These are phyloP conservation scores for Cymbopogon citratus DNA, from an alignment of 176 grass and related monocot species.

Conservation along the genomic window DNA sequence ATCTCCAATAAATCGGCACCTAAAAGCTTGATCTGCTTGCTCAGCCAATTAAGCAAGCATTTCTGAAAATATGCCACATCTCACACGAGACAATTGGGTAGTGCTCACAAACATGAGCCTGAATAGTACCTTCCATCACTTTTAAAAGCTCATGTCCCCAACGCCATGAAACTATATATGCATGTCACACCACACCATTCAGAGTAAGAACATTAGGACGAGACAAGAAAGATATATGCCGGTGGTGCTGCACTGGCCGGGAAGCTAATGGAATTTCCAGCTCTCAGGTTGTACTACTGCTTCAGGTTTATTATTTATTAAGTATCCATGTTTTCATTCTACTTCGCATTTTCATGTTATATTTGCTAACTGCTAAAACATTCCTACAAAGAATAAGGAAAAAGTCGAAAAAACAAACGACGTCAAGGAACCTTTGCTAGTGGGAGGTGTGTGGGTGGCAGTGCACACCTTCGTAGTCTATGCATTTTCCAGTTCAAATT, in stretches of 20 bases:
- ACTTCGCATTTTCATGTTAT: neutral
- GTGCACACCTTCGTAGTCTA: neutral
- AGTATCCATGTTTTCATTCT: neutral
- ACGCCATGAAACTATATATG: neutral
- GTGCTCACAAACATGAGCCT: neutral
- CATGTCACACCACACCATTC: neutral
- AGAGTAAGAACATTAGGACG: neutral
- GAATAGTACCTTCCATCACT: neutral
- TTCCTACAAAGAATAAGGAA: neutral
- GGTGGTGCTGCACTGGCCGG: neutral
- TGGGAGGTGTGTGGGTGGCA: neutral
- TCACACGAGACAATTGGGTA: neutral
- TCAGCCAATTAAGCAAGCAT: neutral
- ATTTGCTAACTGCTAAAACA: neutral
- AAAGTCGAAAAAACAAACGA: too few relatives aligned
- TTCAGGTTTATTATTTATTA: neutral
- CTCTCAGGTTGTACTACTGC: neutral
- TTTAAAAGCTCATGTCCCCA: neutral
- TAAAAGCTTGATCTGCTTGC: neutral
- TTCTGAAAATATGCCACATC: neutral
- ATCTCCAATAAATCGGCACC: conserved; percentile 5
- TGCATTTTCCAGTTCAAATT: neutral
- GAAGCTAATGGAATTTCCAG: conserved; percentile 12
- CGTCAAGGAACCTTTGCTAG: neutral
- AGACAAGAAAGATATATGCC: neutral